phyloP scores from a whole-genome alignment of 495 filamentous ascomycete genomes.

The Penicillium malachiteum region DNA sequence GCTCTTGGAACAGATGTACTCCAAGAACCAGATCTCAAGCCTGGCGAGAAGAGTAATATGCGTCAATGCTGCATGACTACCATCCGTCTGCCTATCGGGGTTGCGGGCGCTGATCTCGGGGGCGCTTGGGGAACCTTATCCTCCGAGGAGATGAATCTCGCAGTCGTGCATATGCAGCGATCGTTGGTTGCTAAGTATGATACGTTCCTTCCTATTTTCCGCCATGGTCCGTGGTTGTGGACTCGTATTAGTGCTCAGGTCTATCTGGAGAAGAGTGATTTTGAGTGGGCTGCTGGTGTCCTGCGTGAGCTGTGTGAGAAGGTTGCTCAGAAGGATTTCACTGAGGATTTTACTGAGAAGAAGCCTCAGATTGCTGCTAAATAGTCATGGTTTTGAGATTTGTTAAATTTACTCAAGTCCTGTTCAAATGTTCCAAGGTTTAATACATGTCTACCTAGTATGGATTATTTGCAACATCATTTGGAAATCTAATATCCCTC shows the following conservation, averaged over 20 bases:
- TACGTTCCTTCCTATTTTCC: constrained; percentile 66
- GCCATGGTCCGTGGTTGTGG: constrained; percentile 63
- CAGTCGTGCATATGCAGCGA: constrained; percentile 57
- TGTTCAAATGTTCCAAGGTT: no score
- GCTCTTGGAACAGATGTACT: constrained; percentile 70
- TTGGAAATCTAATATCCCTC: no score
- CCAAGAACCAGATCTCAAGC: constrained; percentile 35
- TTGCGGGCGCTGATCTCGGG: constrained; percentile 20
- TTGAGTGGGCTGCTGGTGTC: constrained; percentile 63
- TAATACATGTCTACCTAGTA: no score
- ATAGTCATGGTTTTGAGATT: no score
- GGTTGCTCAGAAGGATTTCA: constrained; percentile 43
- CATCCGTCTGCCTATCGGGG: constrained; percentile 66
- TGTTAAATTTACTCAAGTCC: no score
- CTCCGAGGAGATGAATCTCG: constrained; percentile 28
- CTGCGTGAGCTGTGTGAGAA: constrained; percentile 62
- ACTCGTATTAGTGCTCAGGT: constrained; percentile 73
- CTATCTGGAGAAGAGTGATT: constrained; percentile 75
- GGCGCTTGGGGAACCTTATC: constrained; percentile 28
- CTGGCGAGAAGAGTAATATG: constrained; percentile 52
- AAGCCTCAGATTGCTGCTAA: no score
- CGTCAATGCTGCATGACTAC: constrained; percentile 61
- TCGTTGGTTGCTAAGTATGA: constrained; percentile 57
- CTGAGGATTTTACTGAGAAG: no score
- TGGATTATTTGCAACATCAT: no score